Base-by-base conservation (phyloP, 345 rosid species). In the Acer negundo region DNA sequence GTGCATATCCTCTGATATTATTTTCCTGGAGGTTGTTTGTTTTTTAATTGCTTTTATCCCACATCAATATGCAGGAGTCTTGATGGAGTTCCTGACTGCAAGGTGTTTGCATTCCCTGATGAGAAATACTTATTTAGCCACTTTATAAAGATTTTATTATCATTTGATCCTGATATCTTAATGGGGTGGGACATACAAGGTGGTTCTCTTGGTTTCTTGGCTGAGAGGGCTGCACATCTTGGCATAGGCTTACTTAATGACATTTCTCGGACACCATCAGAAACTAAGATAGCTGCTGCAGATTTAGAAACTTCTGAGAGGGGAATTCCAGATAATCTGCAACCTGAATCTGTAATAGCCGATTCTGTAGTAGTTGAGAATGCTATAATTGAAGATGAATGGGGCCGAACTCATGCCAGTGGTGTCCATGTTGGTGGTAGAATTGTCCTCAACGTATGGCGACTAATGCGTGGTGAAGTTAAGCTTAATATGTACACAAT, bases 371-470 rank as follows among this genome's bases (percentile, higher is more conserved):
- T 79, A 28, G 72, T 69, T 23, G 90, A 83, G 63, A 92, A 86
- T 86, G 86, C 89, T 76, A 75, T 93, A 63, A 86, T 91, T 78
- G 94, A 91, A 82, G 97, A 95, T 77, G 98, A 95, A 79, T 93
- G 97, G 98, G 98, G 98, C 31, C 88, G 98, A 75, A 95, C 98
- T 77, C 98, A 95, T 88, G 95, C 97, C 55, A 93, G 98, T 70
- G 97, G 99, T 81, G 86, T 95, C 80, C 99, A 93, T 83, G 99
- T 95, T 80, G 96, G 92, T 67, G 99, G 99, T 73, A 89, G 99
- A 85, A 78, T 95, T 80, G 92, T 95, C 83, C 93, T 93, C 74
- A 93, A 95, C 82, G 80, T 89, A 63, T 95, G 99, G 98, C 89
- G 98, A 62, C 82, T 93, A 78, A 91, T 92, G 87, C 96, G 96